Conservation (phyloP, 805 yeast genomes). For the Scheffersomyces stipitis region DNA sequence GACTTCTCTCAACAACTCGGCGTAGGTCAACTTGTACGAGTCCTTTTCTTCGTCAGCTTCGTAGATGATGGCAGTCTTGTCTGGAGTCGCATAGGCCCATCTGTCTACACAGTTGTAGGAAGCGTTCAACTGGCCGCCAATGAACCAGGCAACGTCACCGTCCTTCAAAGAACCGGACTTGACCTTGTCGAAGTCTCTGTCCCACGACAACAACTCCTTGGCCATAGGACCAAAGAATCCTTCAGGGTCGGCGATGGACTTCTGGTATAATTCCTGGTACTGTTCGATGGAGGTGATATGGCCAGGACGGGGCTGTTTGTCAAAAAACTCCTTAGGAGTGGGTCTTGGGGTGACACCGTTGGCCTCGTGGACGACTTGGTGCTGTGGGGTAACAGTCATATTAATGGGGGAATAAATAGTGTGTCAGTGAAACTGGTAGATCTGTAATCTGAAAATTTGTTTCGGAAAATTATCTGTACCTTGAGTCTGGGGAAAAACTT, state of each 20-base stretch:
- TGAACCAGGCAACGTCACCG: slow-evolving; percentile 65
- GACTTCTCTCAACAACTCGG: slow-evolving; percentile 69
- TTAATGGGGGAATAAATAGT: background rate
- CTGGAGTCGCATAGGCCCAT: slow-evolving; percentile 69
- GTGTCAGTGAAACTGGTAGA: background rate
- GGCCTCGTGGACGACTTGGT: slow-evolving; percentile 61
- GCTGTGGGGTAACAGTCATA: slow-evolving; percentile 30
- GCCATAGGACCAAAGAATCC: slow-evolving; percentile 80
- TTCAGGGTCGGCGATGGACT: slow-evolving; percentile 79
- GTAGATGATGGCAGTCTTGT: slow-evolving; percentile 71
- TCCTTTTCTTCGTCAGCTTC: slow-evolving; percentile 79
- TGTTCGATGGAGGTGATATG: slow-evolving; percentile 62
- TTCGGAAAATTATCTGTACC: too few relatives aligned
- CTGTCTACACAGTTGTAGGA: slow-evolving; percentile 81
- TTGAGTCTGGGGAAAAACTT: background rate
- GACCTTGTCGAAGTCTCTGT: slow-evolving; percentile 67
- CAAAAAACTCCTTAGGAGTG: slow-evolving; percentile 55
- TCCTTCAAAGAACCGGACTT: slow-evolving; percentile 62
- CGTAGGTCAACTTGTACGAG: slow-evolving; percentile 62
- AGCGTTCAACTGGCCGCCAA: slow-evolving; percentile 79
- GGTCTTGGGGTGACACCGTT: slow-evolving; percentile 48
- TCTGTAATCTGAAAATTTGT: too few relatives aligned
- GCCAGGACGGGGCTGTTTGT: slow-evolving; percentile 61
- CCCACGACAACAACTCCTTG: slow-evolving; percentile 73
- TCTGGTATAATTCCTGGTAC: slow-evolving; percentile 65